Conservation (phyloP, 805 yeast genomes). For the Starmerella lactis-condensi region DNA sequence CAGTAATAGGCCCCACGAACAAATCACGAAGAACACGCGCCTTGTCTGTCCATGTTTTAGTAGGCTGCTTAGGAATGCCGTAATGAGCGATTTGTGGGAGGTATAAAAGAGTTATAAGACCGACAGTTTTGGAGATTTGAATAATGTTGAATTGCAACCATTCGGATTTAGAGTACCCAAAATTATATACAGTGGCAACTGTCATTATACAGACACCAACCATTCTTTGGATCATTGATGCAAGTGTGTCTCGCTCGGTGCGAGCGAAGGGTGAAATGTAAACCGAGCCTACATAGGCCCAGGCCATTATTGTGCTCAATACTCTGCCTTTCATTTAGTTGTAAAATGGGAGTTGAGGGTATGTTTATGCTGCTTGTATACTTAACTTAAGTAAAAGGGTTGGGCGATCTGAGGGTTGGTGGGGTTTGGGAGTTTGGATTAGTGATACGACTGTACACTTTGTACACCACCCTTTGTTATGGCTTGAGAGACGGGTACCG, state of each 20-base stretch:
- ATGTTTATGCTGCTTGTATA: too few species aligned
- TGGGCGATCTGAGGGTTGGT: too few species aligned
- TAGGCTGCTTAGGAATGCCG: constrained; percentile 5
- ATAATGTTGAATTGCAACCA: constrained; percentile 5
- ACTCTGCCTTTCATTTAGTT: constrained; percentile 4
- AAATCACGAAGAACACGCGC: constrained; percentile 34
- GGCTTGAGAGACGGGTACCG: too few species aligned
- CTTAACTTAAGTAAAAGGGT: too few species aligned
- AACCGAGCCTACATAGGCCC: constrained; percentile 13
- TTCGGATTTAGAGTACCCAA: neutral
- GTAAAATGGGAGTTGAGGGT: too few species aligned
- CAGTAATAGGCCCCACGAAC: constrained; percentile 58
- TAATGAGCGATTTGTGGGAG: constrained; percentile 3
- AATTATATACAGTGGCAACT: constrained; percentile 1
- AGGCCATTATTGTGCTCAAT: constrained; percentile 3
- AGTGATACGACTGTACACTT: too few species aligned
- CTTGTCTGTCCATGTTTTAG: neutral
- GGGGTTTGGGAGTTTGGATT: too few species aligned
- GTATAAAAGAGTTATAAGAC: constrained; percentile 6
- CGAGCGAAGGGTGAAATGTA: constrained; percentile 13
- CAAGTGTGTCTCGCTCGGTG: constrained; percentile 1
- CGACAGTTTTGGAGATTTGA: neutral
- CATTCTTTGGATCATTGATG: constrained; percentile 9
- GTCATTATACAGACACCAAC: constrained; percentile 8
- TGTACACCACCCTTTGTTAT: too few species aligned